A percentile compares a stretch with the other conserved stretches of the same genome.
phyloP scores from a whole-genome alignment of 345 rosid genomes.

The Dovyalis caffra region DNA sequence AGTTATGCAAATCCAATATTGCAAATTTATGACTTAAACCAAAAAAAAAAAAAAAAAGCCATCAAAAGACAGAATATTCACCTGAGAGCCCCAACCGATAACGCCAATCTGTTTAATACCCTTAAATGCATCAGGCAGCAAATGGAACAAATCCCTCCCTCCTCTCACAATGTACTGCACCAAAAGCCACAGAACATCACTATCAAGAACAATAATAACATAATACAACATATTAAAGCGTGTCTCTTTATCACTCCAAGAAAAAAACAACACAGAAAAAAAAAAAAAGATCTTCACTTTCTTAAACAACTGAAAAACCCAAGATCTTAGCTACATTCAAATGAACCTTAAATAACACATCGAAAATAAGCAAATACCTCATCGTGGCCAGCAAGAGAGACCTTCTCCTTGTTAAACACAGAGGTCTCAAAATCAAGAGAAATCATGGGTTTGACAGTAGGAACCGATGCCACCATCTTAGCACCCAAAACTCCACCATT shows the following conservation, averaged over 20 bases:
- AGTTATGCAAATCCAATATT: background rate
- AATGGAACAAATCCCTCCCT: slow-evolving; percentile 83
- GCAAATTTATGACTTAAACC: background rate
- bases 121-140: slow-evolving; percentile 77
- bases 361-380: slow-evolving; percentile 40
- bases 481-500: background rate
- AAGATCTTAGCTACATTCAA: background rate
- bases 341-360: background rate
- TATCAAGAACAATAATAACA: background rate
- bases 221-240: background rate
- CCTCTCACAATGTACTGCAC: slow-evolving; percentile 92
- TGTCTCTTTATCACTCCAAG: background rate
- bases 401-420: slow-evolving; percentile 76
- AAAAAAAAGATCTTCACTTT: background rate
- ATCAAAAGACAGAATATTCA: background rate
- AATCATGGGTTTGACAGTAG: background rate
- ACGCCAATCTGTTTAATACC: slow-evolving; percentile 95
- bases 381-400: slow-evolving; percentile 70
- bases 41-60: background rate
- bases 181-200: background rate
- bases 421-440: slow-evolving; percentile 68
- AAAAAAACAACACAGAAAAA: background rate
- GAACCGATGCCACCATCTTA: background rate
- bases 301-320: background rate
- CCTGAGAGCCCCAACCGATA: slow-evolving; percentile 98